These are phyloP conservation scores for Tricholoma sp. DNA, from an alignment of 768 basidiomycete genomes.

Conservation along the genomic window DNA sequence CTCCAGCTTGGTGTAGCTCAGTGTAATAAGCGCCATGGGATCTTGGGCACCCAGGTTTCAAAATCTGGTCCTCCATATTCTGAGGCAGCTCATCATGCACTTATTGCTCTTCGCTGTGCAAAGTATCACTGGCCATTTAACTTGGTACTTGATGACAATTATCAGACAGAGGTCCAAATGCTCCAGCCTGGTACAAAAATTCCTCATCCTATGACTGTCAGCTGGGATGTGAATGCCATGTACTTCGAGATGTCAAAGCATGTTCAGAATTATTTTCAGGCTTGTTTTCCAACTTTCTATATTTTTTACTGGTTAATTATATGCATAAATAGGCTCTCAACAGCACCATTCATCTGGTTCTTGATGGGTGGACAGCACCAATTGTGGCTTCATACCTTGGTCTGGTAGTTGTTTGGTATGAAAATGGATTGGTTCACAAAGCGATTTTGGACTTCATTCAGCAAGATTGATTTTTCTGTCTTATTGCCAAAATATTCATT, in stretches of 20 bases:
- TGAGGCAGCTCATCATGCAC: constrained; percentile 14
- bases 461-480: constrained; percentile 13
- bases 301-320: background rate
- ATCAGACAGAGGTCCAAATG: constrained; percentile 23
- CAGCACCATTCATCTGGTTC: constrained; percentile 6
- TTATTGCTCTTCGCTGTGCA: constrained; percentile 23
- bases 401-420: constrained; percentile 25
- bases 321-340: constrained; percentile 1
- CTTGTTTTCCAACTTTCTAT: constrained; percentile 3
- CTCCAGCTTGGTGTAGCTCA: constrained; percentile 8
- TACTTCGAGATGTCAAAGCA: constrained; percentile 15
- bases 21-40: constrained; percentile 9
- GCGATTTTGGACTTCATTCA: constrained; percentile 29
- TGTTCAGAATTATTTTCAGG: constrained; percentile 18
- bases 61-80: constrained; percentile 8
- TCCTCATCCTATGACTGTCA: constrained; percentile 17
- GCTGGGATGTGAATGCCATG: constrained; percentile 16
- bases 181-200: constrained; percentile 23
- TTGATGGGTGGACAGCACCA: constrained; percentile 32
- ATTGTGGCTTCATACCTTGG: constrained; percentile 24
- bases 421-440: constrained; percentile 21
- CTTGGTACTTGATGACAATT: constrained; percentile 22
- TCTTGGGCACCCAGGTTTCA: background rate
- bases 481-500: background rate
- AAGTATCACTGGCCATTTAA: constrained; percentile 20